Conservation (phyloP, 1,284 basidiomycete species). For the Earliella scabrosa region DNA sequence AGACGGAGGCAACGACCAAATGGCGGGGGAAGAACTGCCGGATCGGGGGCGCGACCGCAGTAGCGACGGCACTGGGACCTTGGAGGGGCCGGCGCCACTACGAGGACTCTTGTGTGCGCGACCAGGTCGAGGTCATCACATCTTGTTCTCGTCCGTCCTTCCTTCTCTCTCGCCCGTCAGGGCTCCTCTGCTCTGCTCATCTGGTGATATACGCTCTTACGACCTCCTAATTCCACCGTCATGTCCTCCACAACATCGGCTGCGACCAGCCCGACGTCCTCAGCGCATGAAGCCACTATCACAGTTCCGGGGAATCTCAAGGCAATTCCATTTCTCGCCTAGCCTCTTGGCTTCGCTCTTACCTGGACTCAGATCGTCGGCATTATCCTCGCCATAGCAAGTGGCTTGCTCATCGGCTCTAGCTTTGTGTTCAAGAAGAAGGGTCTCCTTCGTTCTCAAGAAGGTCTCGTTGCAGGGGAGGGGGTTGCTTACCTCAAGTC, state of each 20-base stretch:
- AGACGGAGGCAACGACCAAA: too few species aligned
- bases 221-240: constrained; percentile 24
- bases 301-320: constrained; percentile 43
- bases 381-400: constrained; percentile 81
- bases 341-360: constrained; percentile 12
- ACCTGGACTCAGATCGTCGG: constrained; percentile 60
- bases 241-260: constrained; percentile 43
- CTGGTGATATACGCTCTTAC: constrained; percentile 18
- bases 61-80: not conserved
- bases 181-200: constrained; percentile 11
- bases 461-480: constrained; percentile 79
- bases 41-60: constrained; percentile 4
- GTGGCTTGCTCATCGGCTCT: constrained; percentile 91
- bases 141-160: constrained; percentile 5
- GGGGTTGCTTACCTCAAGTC: constrained; percentile 95
- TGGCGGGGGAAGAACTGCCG: constrained; percentile 1
- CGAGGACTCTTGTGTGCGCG: too few species aligned
- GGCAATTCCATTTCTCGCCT: constrained; percentile 30
- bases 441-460: constrained; percentile 76
- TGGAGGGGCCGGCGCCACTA: too few species aligned
- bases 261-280: constrained; percentile 37
- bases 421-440: constrained; percentile 98
- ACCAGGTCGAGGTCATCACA: not conserved
- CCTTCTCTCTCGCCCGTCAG: constrained; percentile 8
- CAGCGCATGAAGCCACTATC: constrained; percentile 42